Conservation (phyloP, 192 early-diverging fungal genomes). For the Backusella tuberculispora region DNA sequence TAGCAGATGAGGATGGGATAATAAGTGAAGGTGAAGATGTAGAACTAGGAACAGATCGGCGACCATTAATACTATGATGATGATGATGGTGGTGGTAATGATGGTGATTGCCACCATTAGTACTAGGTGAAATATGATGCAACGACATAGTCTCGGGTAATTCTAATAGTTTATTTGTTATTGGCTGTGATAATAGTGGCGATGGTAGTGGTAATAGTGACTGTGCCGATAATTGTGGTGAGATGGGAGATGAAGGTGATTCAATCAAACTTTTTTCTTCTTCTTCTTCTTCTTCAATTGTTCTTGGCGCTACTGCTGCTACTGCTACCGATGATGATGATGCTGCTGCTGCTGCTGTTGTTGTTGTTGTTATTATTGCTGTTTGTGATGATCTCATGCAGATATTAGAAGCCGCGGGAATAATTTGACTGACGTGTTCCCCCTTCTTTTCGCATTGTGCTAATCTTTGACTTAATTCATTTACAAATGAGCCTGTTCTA, state of each 20-base stretch:
- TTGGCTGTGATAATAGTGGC: neutral
- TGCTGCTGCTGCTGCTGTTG: neutral
- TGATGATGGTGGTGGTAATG: neutral
- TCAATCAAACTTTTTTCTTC: neutral
- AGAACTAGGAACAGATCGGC: conserved; percentile 15
- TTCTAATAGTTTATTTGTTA: neutral
- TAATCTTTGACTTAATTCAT: conserved; percentile 21
- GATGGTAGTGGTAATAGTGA: neutral
- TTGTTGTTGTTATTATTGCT: neutral
- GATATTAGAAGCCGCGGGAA: neutral
- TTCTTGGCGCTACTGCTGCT: neutral
- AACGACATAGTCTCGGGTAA: conserved; percentile 16
- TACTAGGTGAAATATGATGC: conserved; percentile 9
- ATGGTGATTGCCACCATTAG: neutral
- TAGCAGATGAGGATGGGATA: neutral
- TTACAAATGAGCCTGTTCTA: conserved; percentile 29
- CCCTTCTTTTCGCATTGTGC: conserved; percentile 20
- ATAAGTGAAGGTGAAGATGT: conserved; percentile 4
- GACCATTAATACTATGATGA: neutral
- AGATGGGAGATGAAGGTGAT: neutral
- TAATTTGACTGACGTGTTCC: conserved; percentile 24
- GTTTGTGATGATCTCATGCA: conserved; percentile 8
- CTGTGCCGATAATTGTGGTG: neutral
- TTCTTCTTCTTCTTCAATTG: conserved; percentile 7
- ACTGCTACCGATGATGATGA: neutral